Evolutionary conservation across 768 basidiomycete genomes (phyloP).

Genomic region (Naganishia onofrii): DNA sequence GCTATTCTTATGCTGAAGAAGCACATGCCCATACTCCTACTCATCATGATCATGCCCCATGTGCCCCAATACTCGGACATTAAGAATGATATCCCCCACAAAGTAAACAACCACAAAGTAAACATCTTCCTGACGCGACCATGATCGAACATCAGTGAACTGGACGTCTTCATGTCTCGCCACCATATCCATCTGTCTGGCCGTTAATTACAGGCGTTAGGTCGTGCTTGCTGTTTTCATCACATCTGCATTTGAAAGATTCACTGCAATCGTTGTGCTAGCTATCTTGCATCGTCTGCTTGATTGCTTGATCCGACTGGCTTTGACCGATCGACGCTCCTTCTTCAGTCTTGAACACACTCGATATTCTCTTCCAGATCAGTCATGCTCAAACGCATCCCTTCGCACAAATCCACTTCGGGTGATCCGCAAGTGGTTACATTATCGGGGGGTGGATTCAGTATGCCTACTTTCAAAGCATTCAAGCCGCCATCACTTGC

Average conservation of each 20-base stretch:
- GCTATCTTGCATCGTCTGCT: neutral
- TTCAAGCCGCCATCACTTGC: constrained; percentile 49
- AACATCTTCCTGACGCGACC: constrained; percentile 6
- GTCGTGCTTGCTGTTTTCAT: neutral
- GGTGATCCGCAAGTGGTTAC: constrained; percentile 44
- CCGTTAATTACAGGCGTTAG: neutral
- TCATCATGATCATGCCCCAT: too few relatives aligned
- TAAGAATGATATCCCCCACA: neutral
- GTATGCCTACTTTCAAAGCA: constrained; percentile 45
- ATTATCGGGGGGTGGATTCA: constrained; percentile 51
- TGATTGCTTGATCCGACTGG: neutral
- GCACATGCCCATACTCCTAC: neutral
- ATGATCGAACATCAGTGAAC: constrained; percentile 25
- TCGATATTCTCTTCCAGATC: neutral
- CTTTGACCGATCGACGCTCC: neutral
- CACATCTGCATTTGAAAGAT: neutral
- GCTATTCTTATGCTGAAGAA: too few relatives aligned
- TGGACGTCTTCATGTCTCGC: neutral
- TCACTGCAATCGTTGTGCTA: neutral
- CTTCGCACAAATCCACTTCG: constrained; percentile 29
- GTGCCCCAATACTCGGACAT: neutral
- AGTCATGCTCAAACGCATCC: constrained; percentile 42
- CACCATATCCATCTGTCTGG: neutral
- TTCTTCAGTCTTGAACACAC: neutral
- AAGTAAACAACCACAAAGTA: constrained; percentile 19